A percentile compares a stretch with the other conserved stretches of the same genome.
Evolutionary conservation across 1,284 basidiomycete species (phyloP).

Genomic region (Leccinum fuscescens): DNA sequence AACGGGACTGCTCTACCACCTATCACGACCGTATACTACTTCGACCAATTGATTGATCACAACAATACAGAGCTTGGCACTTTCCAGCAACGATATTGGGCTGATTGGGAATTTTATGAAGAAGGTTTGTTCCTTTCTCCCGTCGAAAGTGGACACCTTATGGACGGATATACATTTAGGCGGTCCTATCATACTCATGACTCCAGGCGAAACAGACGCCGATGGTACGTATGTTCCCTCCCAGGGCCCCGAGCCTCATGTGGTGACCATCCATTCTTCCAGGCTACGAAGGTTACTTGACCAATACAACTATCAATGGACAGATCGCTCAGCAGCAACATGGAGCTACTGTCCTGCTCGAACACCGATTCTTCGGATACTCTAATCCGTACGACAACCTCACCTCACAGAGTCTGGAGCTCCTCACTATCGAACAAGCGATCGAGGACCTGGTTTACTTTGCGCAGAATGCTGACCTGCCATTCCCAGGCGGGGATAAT

Average conservation of each 20-base stretch:
- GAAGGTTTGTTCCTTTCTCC: slow-evolving; percentile 37
- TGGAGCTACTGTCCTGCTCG: slow-evolving; percentile 61
- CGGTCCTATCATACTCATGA: slow-evolving; percentile 65
- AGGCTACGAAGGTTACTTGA: slow-evolving; percentile 59
- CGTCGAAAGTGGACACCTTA: neutral
- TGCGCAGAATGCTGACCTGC: slow-evolving; percentile 60
- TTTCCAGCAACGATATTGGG: slow-evolving; percentile 73
- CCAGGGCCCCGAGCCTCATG: neutral
- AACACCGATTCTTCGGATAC: slow-evolving; percentile 52
- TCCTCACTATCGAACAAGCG: slow-evolving; percentile 69
- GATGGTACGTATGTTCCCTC: slow-evolving; percentile 35
- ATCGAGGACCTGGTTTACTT: slow-evolving; percentile 73
- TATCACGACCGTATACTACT: slow-evolving; percentile 54
- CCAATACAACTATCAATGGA: slow-evolving; percentile 64
- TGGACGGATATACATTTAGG: slow-evolving; percentile 37
- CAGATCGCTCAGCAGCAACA: slow-evolving; percentile 65
- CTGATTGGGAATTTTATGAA: slow-evolving; percentile 61
- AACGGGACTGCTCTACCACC: slow-evolving; percentile 27
- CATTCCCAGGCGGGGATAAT: slow-evolving; percentile 61
- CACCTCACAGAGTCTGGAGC: slow-evolving; percentile 51
- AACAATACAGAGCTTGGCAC: slow-evolving; percentile 64
- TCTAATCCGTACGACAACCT: slow-evolving; percentile 65
- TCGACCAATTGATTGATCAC: slow-evolving; percentile 74
- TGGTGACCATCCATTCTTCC: slow-evolving; percentile 22
- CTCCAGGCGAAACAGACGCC: slow-evolving; percentile 44